Evolutionary conservation across 2,329 filamentous ascomycete species (phyloP).

Genomic region (Paraphaeosphaeria sporulosa): DNA sequence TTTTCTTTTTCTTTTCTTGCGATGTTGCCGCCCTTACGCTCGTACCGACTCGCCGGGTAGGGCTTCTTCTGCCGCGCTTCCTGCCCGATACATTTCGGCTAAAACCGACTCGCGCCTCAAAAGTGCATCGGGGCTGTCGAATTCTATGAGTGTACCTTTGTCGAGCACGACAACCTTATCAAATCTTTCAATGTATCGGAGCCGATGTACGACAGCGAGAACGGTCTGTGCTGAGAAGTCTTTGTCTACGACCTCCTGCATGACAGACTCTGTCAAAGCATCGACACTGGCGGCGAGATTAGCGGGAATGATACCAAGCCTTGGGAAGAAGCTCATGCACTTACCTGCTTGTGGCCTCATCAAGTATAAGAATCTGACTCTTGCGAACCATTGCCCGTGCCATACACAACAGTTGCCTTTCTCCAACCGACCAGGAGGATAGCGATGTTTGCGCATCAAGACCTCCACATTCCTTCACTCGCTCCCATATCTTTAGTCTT

Average conservation of each 20-base stretch:
- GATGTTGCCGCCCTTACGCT: background rate
- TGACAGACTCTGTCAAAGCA: constrained; percentile 56
- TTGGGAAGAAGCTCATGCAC: background rate
- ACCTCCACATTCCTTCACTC: constrained; percentile 32
- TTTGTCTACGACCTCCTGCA: constrained; percentile 61
- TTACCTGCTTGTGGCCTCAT: constrained; percentile 26
- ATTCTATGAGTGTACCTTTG: constrained; percentile 16
- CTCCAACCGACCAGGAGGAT: constrained; percentile 49
- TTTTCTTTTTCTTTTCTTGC: too few relatives aligned
- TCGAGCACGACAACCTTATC: constrained; percentile 21
- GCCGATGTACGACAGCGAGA: constrained; percentile 15
- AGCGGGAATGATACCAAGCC: background rate
- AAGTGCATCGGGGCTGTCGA: constrained; percentile 11
- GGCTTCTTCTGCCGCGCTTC: background rate
- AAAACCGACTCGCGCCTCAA: constrained; percentile 7
- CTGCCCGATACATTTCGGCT: constrained; percentile 11
- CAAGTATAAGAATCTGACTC: constrained; percentile 23
- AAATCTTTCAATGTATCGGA: constrained; percentile 13
- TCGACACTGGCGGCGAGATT: constrained; percentile 12
- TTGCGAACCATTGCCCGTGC: constrained; percentile 61
- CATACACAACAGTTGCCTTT: constrained; percentile 68
- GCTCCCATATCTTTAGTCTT: constrained; percentile 51
- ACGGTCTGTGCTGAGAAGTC: constrained; percentile 51
- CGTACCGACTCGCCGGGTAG: background rate
- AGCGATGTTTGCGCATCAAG: constrained; percentile 15